phyloP scores from a whole-genome alignment of 768 basidiomycete genomes.

The Suillus paluster region DNA sequence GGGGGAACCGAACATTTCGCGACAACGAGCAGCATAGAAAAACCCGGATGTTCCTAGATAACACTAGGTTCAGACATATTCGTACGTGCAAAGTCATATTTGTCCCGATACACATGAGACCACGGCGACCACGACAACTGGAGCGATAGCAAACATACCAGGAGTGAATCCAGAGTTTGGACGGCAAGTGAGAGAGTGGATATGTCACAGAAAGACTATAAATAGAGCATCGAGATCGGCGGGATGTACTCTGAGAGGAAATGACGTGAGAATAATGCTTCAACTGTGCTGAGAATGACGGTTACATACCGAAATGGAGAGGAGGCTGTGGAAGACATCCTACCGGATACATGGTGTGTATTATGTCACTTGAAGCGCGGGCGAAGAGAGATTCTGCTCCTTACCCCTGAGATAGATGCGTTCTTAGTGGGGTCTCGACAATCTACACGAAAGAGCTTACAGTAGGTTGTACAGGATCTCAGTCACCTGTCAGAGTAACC shows the following conservation, averaged over 20 bases:
- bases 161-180: neutral
- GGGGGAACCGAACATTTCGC: neutral
- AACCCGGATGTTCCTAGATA: neutral
- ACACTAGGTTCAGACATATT: neutral
- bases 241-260: neutral
- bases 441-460: neutral
- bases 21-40: neutral
- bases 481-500: neutral
- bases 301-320: too few relatives aligned
- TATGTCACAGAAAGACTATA: neutral
- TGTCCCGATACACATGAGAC: neutral
- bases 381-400: neutral
- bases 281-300: neutral
- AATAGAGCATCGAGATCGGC: neutral
- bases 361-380: neutral
- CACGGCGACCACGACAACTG: neutral
- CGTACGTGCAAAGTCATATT: neutral
- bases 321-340: neutral
- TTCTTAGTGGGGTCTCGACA: neutral
- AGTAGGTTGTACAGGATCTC: neutral
- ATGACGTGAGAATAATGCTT: neutral
- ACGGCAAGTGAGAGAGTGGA: neutral
- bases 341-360: neutral
- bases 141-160: neutral
- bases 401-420: neutral